These are phyloP conservation scores for Polyplosphaeria fusca DNA, from an alignment of 495 filamentous ascomycete species.

Conservation along the genomic window DNA sequence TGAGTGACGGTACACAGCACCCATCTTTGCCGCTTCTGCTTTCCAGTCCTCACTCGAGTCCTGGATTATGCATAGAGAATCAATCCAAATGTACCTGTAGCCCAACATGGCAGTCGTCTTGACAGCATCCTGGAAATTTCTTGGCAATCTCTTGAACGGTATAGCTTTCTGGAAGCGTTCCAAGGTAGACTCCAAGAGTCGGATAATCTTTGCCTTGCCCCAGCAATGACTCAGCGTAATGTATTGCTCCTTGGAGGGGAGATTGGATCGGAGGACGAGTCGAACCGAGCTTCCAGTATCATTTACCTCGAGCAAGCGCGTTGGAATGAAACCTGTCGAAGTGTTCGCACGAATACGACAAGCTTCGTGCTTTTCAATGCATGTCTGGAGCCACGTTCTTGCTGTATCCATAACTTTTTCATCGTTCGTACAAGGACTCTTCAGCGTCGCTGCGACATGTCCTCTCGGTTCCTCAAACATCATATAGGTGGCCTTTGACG, in stretches of 20 bases:
- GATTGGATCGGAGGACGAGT: background rate
- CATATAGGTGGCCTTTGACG: too few relatives aligned
- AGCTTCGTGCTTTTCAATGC: background rate
- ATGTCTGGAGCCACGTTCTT: background rate
- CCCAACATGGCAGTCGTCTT: background rate
- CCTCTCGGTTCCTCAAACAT: background rate
- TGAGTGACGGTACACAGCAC: background rate
- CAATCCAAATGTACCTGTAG: conserved; percentile 11
- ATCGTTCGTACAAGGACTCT: background rate
- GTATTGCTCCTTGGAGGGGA: background rate
- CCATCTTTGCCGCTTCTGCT: conserved; percentile 2
- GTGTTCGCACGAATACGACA: background rate
- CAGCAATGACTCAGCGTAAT: conserved; percentile 16
- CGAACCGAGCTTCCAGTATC: background rate
- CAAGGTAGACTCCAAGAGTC: background rate
- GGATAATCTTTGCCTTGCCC: conserved; percentile 1
- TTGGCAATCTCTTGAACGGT: background rate
- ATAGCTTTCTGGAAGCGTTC: background rate
- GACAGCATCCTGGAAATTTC: conserved; percentile 6
- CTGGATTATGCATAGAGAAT: conserved; percentile 16
- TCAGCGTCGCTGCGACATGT: background rate
- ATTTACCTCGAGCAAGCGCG: background rate
- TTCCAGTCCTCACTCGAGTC: conserved; percentile 1
- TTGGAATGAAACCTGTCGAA: background rate
- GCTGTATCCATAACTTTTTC: background rate